Evolutionary conservation across 2,329 filamentous ascomycete genomes (phyloP), one percentile per base, ranked within the genome.

Genomic region (Clarireedia sp.): DNA sequence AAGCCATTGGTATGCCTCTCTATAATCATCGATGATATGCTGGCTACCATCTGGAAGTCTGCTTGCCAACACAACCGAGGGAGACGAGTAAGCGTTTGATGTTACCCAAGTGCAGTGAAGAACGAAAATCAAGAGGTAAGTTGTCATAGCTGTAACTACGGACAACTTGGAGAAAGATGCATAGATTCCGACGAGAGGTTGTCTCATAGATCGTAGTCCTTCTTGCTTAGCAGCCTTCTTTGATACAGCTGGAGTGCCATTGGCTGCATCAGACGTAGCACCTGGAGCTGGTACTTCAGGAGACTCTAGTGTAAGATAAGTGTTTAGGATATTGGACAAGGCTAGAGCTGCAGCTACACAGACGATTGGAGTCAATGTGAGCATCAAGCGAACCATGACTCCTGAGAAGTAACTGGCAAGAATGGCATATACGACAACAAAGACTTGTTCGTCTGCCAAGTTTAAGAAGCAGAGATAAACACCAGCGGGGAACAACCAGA

Each of bases 81-180:
- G 94, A 24, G 94, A 99, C 6, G 94, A 97, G 75, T 99, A 99
- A 23, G 94, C 95, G 68, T 97, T 97, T 5, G 94, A 97, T 16
- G 94, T 99, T 51, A 99, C 94, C 94, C 95, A 99, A 10, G 94
- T 99, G 75, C 94, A 99, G 77, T 99, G 94, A 51, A 92, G 81
- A 55, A 99, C 94, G 69, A 99, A 99, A 59, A 99, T 79, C 59
- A 97, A 73, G 6, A 99, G 81, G 70, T 96, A 99, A 38, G 89
- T 72, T 10, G 83, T 82, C 68, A 91, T 80, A 48, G 83, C 80
- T 44, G 77, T 81, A 24, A 89, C 83, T 38, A 96, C 82, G n/a
- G 87, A 74, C 10, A 80, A 71, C 77, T 95, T 97, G 57, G 90
- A 95, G 37, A 90, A 72, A 57, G 78, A 77, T 50, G 83, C 87